A percentile compares a stretch with the other conserved stretches of the same genome.
Evolutionary conservation across 352 stramenopile genomes (phyloP).

Genomic region (Phytopythium litorale): DNA sequence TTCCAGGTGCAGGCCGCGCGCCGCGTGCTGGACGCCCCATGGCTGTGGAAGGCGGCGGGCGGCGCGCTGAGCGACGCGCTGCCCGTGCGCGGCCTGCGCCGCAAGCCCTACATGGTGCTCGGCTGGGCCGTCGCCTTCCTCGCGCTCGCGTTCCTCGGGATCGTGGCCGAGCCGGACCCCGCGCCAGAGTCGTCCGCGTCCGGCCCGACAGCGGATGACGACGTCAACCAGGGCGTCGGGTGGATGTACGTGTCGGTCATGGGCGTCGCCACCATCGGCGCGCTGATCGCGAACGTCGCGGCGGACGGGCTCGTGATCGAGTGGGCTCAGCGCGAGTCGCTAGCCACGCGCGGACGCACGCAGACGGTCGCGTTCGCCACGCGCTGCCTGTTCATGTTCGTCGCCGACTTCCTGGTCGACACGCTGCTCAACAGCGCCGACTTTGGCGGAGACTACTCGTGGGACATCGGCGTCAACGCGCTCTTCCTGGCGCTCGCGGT

Average conservation of each 20-base stretch:
- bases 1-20: slow-evolving; percentile 51
- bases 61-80: slow-evolving; percentile 64
- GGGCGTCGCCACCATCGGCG: slow-evolving; percentile 77
- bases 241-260: slow-evolving; percentile 71
- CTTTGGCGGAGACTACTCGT: slow-evolving; percentile 62
- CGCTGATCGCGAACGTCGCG: slow-evolving; percentile 84
- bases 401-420: slow-evolving; percentile 48
- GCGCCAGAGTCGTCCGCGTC: neutral
- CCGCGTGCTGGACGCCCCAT: slow-evolving; percentile 53
- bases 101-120: slow-evolving; percentile 65
- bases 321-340: slow-evolving; percentile 57
- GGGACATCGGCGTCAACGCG: slow-evolving; percentile 23
- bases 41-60: slow-evolving; percentile 64
- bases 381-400: slow-evolving; percentile 36
- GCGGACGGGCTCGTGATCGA: slow-evolving; percentile 81
- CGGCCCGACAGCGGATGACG: slow-evolving; percentile 10
- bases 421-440: slow-evolving; percentile 44
- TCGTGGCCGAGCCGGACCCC: slow-evolving; percentile 13
- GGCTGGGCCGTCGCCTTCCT: slow-evolving; percentile 45
- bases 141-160: slow-evolving; percentile 34
- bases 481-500: slow-evolving; percentile 34
- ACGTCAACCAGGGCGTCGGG: slow-evolving; percentile 17
- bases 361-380: slow-evolving; percentile 52
- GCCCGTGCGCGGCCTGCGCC: slow-evolving; percentile 49
- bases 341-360: slow-evolving; percentile 43